Conservation (phyloP, 2,329 filamentous ascomycete species). For the Aplosporella prunicola region DNA sequence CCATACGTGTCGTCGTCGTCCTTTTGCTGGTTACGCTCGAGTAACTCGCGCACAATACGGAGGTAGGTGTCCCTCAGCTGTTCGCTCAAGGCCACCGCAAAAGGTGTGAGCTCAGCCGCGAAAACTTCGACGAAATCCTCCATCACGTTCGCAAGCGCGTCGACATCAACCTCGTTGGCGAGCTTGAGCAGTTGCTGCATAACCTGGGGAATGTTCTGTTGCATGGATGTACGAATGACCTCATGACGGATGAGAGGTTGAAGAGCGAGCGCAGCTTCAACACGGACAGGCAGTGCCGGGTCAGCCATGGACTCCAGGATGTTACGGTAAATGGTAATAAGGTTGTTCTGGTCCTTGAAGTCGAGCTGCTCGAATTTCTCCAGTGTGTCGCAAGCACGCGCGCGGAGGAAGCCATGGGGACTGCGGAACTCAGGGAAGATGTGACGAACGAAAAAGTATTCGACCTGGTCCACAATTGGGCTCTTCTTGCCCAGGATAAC, state of each 20-base stretch:
- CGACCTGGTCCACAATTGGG: constrained; percentile 92
- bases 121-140: constrained; percentile 99
- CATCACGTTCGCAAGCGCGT: constrained; percentile 97
- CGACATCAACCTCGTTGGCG: constrained; percentile 95
- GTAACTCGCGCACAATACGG: constrained; percentile 79
- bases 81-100: constrained; percentile 90
- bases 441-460: constrained; percentile 96
- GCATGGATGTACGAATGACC: constrained; percentile 88
- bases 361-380: constrained; percentile 97
- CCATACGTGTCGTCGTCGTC: constrained; percentile 71
- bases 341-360: constrained; percentile 92
- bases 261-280: constrained; percentile 85
- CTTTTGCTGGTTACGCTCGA: constrained; percentile 73
- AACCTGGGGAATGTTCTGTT: constrained; percentile 94
- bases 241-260: constrained; percentile 95
- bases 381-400: constrained; percentile 89
- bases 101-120: constrained; percentile 90
- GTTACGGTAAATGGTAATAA: constrained; percentile 91
- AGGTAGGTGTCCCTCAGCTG: constrained; percentile 94
- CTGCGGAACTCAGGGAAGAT: constrained; percentile 98
- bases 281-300: constrained; percentile 80
- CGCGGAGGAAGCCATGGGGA: constrained; percentile 81
- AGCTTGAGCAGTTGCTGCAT: constrained; percentile 98
- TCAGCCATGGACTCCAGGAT: constrained; percentile 97
- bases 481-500: constrained; percentile 98